Conservation (phyloP, 768 basidiomycete species). For the Rhodotorula babjevae region DNA sequence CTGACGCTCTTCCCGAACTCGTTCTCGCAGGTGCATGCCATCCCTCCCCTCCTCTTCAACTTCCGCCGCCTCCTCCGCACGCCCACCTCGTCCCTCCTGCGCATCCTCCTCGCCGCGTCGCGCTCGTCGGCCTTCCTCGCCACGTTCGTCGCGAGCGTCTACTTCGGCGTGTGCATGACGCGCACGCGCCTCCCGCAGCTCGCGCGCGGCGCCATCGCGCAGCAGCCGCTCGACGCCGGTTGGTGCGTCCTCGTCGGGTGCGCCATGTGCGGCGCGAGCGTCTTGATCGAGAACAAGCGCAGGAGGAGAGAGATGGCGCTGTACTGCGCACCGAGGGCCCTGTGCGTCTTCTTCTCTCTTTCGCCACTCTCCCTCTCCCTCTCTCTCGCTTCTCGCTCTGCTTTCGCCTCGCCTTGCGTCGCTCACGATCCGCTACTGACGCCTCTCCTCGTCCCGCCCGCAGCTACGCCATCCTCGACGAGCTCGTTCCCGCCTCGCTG, state of each 20-base stretch:
- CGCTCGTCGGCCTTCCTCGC: conserved; percentile 42
- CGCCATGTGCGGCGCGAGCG: conserved; percentile 13
- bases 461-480: conserved; percentile 38
- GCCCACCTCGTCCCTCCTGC: conserved; percentile 12
- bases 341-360: conserved; percentile 16
- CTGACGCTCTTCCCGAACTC: too few relatives aligned
- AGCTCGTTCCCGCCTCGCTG: conserved; percentile 23
- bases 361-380: too few relatives aligned
- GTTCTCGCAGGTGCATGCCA: conserved; percentile 27
- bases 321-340: conserved; percentile 36
- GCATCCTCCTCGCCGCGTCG: conserved; percentile 32
- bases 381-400: too few relatives aligned
- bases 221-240: conserved; percentile 29
- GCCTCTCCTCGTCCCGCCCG: background rate
- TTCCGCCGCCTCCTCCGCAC: conserved; percentile 1
- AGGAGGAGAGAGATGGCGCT: conserved; percentile 40
- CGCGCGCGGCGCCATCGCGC: conserved; percentile 4
- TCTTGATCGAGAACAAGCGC: conserved; percentile 41
- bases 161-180: conserved; percentile 37
- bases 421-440: too few relatives aligned
- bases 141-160: conserved; percentile 38
- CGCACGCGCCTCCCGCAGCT: conserved; percentile 34
- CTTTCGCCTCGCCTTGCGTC: too few relatives aligned
- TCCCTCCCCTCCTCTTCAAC: conserved; percentile 39
- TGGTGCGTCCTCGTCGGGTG: conserved; percentile 30